These are phyloP conservation scores for Plasmodium cynomolgi DNA, from an alignment of 169 alveolate genomes.

Conservation along the genomic window DNA sequence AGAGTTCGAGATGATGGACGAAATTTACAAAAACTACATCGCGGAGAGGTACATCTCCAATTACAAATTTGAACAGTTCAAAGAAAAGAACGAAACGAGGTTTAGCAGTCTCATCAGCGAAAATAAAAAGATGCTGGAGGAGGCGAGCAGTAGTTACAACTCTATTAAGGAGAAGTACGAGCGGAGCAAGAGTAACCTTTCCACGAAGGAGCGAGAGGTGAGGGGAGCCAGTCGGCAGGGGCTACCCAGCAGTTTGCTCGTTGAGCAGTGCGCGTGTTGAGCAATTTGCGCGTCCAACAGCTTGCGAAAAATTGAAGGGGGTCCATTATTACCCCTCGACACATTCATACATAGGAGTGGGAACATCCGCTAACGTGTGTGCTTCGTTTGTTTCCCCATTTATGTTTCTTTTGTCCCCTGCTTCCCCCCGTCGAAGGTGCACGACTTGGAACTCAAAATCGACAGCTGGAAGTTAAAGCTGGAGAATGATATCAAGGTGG, in stretches of 20 bases:
- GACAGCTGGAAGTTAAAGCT: slow-evolving; percentile 52
- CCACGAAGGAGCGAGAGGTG: slow-evolving; percentile 52
- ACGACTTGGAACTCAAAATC: slow-evolving; percentile 46
- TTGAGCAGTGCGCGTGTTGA: not conserved
- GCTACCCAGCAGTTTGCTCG: not conserved
- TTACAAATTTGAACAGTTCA: slow-evolving; percentile 24
- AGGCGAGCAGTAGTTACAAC: slow-evolving; percentile 18
- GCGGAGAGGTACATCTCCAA: slow-evolving; percentile 52
- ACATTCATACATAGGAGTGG: not conserved
- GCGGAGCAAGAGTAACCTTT: not conserved
- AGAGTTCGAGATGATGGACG: slow-evolving; percentile 32
- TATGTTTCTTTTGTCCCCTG: not conserved
- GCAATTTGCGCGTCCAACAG: not conserved
- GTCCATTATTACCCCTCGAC: not conserved
- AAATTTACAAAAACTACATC: slow-evolving; percentile 39
- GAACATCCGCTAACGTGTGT: not conserved
- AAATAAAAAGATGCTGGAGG: slow-evolving; percentile 18
- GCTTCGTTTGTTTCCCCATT: not conserved
- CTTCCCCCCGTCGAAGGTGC: slow-evolving; percentile 5
- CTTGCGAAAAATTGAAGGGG: not conserved
- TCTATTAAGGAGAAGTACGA: slow-evolving; percentile 23
- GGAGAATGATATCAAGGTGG: slow-evolving; percentile 47
- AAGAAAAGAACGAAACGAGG: slow-evolving; percentile 13
- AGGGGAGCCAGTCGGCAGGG: too few relatives aligned
- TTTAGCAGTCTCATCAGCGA: slow-evolving; percentile 7